Percentiles rank a stretch among this genome's conserved stretches.
phyloP scores from a whole-genome alignment of 345 rosid species.

The Leavenworthia alabamica region DNA sequence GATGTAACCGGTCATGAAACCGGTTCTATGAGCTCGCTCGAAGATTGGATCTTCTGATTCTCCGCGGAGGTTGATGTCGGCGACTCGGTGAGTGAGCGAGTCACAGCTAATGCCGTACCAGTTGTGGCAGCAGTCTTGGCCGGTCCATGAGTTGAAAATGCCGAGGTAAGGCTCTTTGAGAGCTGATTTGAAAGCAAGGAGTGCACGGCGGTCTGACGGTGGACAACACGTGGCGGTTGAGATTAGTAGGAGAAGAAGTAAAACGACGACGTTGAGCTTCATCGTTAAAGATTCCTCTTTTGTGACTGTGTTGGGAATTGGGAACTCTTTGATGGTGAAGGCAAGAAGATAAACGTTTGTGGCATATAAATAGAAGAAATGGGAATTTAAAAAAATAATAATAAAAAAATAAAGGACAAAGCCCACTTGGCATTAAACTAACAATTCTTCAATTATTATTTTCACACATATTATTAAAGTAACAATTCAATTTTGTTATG shows the following conservation, averaged over 20 bases:
- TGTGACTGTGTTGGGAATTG: slow-evolving; percentile 25
- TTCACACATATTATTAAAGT: background rate
- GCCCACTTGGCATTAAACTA: too few species aligned
- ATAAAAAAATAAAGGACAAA: slow-evolving; percentile 5
- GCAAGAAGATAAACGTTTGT: slow-evolving; percentile 17
- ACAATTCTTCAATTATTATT: background rate
- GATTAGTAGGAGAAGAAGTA: slow-evolving; percentile 29
- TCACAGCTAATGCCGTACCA: slow-evolving; percentile 95
- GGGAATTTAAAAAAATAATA: background rate
- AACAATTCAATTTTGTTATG: slow-evolving; percentile 1
- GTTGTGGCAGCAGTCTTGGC: slow-evolving; percentile 72
- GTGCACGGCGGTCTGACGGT: slow-evolving; percentile 65
- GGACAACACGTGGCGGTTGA: slow-evolving; percentile 52
- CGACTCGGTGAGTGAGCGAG: slow-evolving; percentile 50
- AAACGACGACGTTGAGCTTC: slow-evolving; percentile 19
- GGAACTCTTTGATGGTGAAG: slow-evolving; percentile 12
- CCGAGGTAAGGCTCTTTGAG: slow-evolving; percentile 67
- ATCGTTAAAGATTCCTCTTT: slow-evolving; percentile 8
- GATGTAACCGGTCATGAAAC: slow-evolving; percentile 74
- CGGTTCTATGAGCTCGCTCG: slow-evolving; percentile 50
- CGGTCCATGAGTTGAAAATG: slow-evolving; percentile 78
- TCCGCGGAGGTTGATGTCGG: slow-evolving; percentile 86
- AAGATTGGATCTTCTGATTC: slow-evolving; percentile 85
- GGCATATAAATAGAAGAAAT: slow-evolving; percentile 8
- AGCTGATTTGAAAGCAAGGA: slow-evolving; percentile 52